These are phyloP conservation scores for Pseudopyricularia cyperi DNA, from an alignment of 2,329 filamentous ascomycete species.

Conservation along the genomic window DNA sequence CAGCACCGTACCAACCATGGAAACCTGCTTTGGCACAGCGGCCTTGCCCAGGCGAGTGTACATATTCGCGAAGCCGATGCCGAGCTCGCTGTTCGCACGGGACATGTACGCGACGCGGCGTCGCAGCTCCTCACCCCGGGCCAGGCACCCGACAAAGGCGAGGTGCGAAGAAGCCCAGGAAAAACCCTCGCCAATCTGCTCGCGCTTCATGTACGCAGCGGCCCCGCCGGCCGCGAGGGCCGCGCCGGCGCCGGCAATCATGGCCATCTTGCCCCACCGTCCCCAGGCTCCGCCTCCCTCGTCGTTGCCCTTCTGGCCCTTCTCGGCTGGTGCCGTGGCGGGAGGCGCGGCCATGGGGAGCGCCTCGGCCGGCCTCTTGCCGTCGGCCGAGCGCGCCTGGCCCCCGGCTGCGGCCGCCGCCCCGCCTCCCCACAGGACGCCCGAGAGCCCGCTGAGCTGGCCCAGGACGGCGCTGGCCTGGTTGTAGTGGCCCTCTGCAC, in stretches of 20 bases:
- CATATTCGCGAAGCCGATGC: slow-evolving; percentile 70
- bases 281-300: slow-evolving; percentile 43
- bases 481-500: slow-evolving; percentile 76
- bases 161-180: slow-evolving; percentile 82
- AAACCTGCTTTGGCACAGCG: slow-evolving; percentile 32
- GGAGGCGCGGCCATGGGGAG: slow-evolving; percentile 21
- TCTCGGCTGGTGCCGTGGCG: slow-evolving; percentile 23
- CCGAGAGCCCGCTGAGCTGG: slow-evolving; percentile 50
- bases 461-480: slow-evolving; percentile 57
- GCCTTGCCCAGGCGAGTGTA: slow-evolving; percentile 73
- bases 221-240: slow-evolving; percentile 72
- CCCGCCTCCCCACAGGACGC: slow-evolving; percentile 51
- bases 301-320: slow-evolving; percentile 13
- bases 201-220: slow-evolving; percentile 74
- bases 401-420: slow-evolving; percentile 17
- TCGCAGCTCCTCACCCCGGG: slow-evolving; percentile 69
- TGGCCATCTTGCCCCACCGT: slow-evolving; percentile 71
- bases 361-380: slow-evolving; percentile 22
- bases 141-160: slow-evolving; percentile 83
- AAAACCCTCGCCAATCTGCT: slow-evolving; percentile 64
- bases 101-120: slow-evolving; percentile 57
- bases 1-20: slow-evolving; percentile 43
- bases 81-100: slow-evolving; percentile 49
- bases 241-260: slow-evolving; percentile 74
- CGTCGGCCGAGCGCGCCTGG: slow-evolving; percentile 9